These are phyloP conservation scores for Cryphonectria parasitica DNA, from an alignment of 2,329 filamentous ascomycete genomes.

Conservation along the genomic window DNA sequence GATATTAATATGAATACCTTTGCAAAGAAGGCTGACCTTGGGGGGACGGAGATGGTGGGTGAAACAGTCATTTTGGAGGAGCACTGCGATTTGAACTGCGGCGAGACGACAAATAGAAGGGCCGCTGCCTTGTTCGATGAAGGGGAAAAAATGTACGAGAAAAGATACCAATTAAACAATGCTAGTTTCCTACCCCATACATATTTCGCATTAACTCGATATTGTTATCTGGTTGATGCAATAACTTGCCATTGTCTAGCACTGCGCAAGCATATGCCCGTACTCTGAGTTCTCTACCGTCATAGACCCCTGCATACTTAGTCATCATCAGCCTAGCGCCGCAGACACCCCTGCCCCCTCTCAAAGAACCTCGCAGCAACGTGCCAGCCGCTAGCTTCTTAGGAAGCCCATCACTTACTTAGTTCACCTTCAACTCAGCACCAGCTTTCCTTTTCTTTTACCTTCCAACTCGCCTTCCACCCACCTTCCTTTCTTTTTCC, in stretches of 20 bases:
- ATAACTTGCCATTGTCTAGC: neutral
- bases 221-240: neutral
- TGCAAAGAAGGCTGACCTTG: neutral
- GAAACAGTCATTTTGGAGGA: neutral
- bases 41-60: neutral
- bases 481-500: neutral
- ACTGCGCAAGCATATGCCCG: neutral
- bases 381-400: constrained; percentile 25
- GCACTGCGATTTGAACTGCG: neutral
- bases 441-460: constrained; percentile 23
- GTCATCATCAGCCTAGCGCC: constrained; percentile 20
- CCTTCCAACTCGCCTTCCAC: neutral
- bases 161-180: constrained; percentile 21
- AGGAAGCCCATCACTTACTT: constrained; percentile 17
- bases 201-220: neutral
- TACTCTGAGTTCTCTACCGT: neutral
- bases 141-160: neutral
- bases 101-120: neutral
- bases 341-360: constrained; percentile 22
- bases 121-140: neutral
- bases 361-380: constrained; percentile 25
- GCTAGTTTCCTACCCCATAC: constrained; percentile 3
- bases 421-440: constrained; percentile 1
- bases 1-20: constrained; percentile 11
- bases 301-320: neutral